A percentile compares a stretch with the other conserved stretches of the same genome.
Conservation (phyloP, 768 basidiomycete genomes). For the Psilocybe subaeruginosa region DNA sequence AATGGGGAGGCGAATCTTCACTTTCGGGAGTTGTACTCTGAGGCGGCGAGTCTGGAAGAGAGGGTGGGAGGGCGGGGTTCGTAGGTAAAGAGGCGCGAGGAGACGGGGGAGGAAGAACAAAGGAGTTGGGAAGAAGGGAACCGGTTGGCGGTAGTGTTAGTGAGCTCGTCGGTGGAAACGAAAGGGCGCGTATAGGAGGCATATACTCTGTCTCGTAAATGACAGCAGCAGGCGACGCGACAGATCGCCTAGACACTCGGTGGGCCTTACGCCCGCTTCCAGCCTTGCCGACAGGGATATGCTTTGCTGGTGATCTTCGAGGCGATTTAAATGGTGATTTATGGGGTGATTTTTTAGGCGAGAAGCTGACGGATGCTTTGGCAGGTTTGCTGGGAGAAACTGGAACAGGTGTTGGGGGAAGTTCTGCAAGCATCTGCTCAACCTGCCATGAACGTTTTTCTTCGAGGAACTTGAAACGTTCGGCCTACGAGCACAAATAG, state of each 20-base stretch:
- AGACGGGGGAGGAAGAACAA: slow-evolving; percentile 79
- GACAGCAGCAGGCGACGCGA: slow-evolving; percentile 38
- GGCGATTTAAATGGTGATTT: slow-evolving; percentile 39
- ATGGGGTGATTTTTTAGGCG: slow-evolving; percentile 33
- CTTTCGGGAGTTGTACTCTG: slow-evolving; percentile 15
- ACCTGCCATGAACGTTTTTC: slow-evolving; percentile 79
- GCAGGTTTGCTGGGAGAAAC: slow-evolving; percentile 21
- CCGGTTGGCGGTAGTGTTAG: slow-evolving; percentile 31
- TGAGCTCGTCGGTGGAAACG: slow-evolving; percentile 41
- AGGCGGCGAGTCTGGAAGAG: slow-evolving; percentile 18
- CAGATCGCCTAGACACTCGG: slow-evolving; percentile 46
- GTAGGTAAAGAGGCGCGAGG: slow-evolving; percentile 68
- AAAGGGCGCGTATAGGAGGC: slow-evolving; percentile 33
- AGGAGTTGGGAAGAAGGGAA: slow-evolving; percentile 67
- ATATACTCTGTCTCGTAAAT: slow-evolving; percentile 47
- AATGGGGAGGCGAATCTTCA: slow-evolving; percentile 13
- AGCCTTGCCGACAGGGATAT: slow-evolving; percentile 48
- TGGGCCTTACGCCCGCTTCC: slow-evolving; percentile 46
- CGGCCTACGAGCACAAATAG: slow-evolving; percentile 46
- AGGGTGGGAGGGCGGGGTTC: slow-evolving; percentile 41
- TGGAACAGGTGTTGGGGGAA: slow-evolving; percentile 47
- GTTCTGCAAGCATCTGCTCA: slow-evolving; percentile 60
- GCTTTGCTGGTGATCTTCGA: slow-evolving; percentile 24
- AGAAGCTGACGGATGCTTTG: slow-evolving; percentile 16
- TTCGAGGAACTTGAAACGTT: slow-evolving; percentile 61